phyloP scores from a whole-genome alignment of 129 eudicot species.

The Pseudognaphalium luteoalbum region DNA sequence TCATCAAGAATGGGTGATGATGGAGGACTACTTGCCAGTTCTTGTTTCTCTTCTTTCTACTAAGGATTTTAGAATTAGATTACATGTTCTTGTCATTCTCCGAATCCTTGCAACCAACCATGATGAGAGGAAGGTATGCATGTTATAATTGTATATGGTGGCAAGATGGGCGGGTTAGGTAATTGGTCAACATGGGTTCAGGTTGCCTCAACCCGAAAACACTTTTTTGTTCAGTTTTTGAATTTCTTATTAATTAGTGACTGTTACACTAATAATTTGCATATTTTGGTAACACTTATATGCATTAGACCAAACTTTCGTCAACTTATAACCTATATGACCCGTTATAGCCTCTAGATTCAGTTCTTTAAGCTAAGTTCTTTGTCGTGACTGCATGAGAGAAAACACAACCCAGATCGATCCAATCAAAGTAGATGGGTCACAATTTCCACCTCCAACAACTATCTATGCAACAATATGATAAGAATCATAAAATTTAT shows the following conservation, averaged over 20 bases:
- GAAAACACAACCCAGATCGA: not conserved
- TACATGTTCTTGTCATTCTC: conserved; percentile 37
- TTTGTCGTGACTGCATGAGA: not conserved
- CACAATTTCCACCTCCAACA: not conserved
- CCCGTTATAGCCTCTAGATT: not conserved
- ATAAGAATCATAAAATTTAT: not conserved
- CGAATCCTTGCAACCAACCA: conserved; percentile 41
- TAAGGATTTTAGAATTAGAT: conserved; percentile 31
- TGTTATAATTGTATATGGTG: not conserved
- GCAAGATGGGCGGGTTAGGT: conserved; percentile 2
- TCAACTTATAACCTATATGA: not conserved
- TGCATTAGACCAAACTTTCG: not conserved
- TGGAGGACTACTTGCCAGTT: conserved; percentile 53
- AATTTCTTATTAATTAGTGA: not conserved
- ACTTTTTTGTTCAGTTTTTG: not conserved
- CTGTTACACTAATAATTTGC: too few relatives aligned
- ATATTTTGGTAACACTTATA: not conserved
- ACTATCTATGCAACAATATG: not conserved
- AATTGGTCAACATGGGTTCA: not conserved
- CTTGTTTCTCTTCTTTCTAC: conserved; percentile 41
- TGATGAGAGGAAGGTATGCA: conserved; percentile 48
- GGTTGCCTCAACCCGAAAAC: not conserved
- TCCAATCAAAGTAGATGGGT: not conserved
- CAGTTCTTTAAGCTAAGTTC: not conserved
- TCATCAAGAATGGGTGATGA: conserved; percentile 52